Conservation (phyloP, 179 eudicot genomes). For the Silene vulgaris region DNA sequence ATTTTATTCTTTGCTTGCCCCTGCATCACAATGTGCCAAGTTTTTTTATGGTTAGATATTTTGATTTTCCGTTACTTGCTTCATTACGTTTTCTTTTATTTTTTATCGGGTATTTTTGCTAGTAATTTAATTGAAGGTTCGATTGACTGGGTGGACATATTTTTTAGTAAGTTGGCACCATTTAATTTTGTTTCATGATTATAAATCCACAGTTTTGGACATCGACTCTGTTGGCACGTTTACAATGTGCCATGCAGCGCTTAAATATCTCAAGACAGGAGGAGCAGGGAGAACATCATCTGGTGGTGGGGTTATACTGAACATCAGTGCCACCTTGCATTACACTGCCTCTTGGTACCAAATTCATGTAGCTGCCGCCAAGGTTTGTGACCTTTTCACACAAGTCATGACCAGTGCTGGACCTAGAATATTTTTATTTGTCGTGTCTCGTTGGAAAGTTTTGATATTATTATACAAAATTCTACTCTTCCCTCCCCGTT, state of each 20-base stretch:
- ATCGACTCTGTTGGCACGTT: conserved; percentile 97
- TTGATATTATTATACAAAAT: not conserved
- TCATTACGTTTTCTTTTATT: not conserved
- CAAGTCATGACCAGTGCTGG: not conserved
- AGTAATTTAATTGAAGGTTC: not conserved
- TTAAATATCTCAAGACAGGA: conserved; percentile 73
- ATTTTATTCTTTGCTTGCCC: too few species aligned
- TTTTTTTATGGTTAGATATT: not conserved
- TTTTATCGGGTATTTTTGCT: not conserved
- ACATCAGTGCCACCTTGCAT: conserved; percentile 96
- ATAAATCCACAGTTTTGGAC: conserved; percentile 57
- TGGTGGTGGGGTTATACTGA: conserved; percentile 72
- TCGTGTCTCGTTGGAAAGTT: not conserved
- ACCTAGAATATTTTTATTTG: not conserved
- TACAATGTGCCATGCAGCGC: conserved; percentile 90
- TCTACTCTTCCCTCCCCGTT: too few species aligned
- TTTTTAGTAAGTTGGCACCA: not conserved
- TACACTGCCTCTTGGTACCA: conserved; percentile 98
- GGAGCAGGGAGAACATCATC: conserved; percentile 61
- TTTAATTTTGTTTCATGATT: conserved; percentile 5
- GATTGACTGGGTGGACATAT: not conserved
- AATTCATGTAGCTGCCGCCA: conserved; percentile 95
- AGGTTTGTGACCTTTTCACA: conserved; percentile 40
- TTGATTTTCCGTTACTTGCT: not conserved
- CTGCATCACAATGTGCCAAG: too few species aligned